Evolutionary conservation across 257 asterid species (phyloP).

Genomic region (Fraxinus excelsior): DNA sequence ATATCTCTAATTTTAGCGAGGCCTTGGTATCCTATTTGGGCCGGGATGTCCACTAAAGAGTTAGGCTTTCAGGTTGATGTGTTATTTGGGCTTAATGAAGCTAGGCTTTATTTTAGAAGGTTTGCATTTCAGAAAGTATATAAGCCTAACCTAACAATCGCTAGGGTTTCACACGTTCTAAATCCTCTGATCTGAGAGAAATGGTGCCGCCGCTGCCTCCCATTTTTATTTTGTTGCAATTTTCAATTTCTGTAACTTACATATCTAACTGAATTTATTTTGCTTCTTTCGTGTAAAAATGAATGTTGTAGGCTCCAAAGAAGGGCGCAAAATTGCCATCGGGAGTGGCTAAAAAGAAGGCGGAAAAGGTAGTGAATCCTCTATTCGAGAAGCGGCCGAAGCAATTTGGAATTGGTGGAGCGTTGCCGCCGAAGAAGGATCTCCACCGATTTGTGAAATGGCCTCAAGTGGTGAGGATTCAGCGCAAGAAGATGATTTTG

Average conservation of each 20-base stretch:
- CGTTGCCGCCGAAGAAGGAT: slow-evolving; percentile 59
- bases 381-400: slow-evolving; percentile 58
- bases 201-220: background rate
- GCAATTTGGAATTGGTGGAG: slow-evolving; percentile 61
- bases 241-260: background rate
- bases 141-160: no score
- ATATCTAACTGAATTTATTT: background rate
- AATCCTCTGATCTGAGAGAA: background rate
- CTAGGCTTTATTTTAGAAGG: no score
- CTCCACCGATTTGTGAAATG: slow-evolving; percentile 57
- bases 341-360: slow-evolving; percentile 43
- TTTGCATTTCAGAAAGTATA: no score
- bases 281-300: background rate
- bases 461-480: slow-evolving; percentile 66
- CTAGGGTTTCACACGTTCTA: background rate
- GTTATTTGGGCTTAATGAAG: no score
- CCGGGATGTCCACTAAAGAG: no score
- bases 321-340: slow-evolving; percentile 50
- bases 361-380: slow-evolving; percentile 45
- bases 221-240: background rate
- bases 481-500: slow-evolving; percentile 53
- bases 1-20: no score
- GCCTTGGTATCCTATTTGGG: no score
- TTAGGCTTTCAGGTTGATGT: no score
- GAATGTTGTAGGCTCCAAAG: slow-evolving; percentile 50